Evolutionary conservation across 805 yeast species (phyloP), one percentile per base, ranked within the genome.

Genomic region (Candida tibetensis): DNA sequence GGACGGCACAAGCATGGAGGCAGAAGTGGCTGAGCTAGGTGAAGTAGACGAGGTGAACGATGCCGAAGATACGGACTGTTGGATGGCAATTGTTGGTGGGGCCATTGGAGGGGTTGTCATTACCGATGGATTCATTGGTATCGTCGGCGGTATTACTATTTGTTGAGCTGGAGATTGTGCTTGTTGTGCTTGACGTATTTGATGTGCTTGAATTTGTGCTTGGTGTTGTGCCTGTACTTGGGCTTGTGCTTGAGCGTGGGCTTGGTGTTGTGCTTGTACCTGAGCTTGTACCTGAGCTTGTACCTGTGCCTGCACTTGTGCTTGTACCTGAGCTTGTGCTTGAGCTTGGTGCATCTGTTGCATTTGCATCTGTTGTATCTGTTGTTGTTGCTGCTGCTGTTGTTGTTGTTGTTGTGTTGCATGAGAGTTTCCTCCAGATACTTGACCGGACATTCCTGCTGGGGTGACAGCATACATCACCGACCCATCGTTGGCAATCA

Each of bases 401-500:
- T 30, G 33, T 14, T 30, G 12, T 17, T 37, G 40, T 4, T 17
- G 32, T 15, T 36, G 39, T 16, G 9, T 14, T 12, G 30, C 16
- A 7, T 21, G 40, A 14, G 22, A 27, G 2, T 7, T 30, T 3
- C 19, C n/a, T n/a, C 21, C 21, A 7, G 25, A 21, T 7, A 7
- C 25, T 7, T 7, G 7, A 7, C 25, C 25, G 9, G 22, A 13
- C 23, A 16, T 6, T 30, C 41, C 13, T 3, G 38, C 38, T 1
- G 37, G 15, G 13, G 38, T 29, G 28, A 30, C 41, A 1, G 46
- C 42, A 19, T 39, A 45, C 29, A 45, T 40, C 13, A 45, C 41
- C n/a, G 33, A 28, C 7, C 48, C 46, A 28, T 41, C 44, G 32
- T 34, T 39, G 9, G 46, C 42, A 22, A 45, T 19, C 30, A 45